Base-by-base conservation (phyloP, 2,329 filamentous ascomycete species). In the Pseudogymnoascus sp. region DNA sequence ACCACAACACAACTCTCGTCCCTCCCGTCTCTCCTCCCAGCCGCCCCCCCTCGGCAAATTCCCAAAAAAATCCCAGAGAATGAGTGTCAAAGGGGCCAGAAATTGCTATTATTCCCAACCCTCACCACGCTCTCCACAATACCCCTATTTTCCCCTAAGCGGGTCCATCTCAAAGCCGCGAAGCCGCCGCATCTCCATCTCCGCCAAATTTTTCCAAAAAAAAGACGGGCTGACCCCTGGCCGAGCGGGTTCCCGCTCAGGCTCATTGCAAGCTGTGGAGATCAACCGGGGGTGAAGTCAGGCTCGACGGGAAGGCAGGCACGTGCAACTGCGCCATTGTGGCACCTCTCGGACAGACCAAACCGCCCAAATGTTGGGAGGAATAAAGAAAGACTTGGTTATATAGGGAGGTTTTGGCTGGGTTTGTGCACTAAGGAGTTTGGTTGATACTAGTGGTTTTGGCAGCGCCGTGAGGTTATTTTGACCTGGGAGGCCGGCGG, bases 241-340 rank as follows among this genome's bases (percentile, higher is more conserved):
- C 38, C 38, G 18, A 41, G 38, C 18, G 38, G 38, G 38, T 41
- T 41, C 38, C 38, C 38, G 38, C 38, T 41, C 38, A 41, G 18
- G 38, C 38, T 41, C 38, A 20, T 18, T 41, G 38, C 38, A n/a
- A 41, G 20, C 38, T 20, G 15, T 11, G 38, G 6, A 25, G 61
- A 64, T 43, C 57, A 63, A 15, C 62, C 62, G 18, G 62, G 62
- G 15, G 30, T 7, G 30, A 33, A 33, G 9, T 9, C 9, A 33
- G 30, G 30, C 9, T 33, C 30, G n/a, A 22, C 9, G 30, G 30
- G 30, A 33, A 33, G 30, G 30, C 30, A 33, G 30, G 30, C 30
- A 33, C 30, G 30, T 33, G 30, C 30, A 33, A 9, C 30, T 33
- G 30, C 30, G 30, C 30, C 30, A 33, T 33, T 33, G 9, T 33